Evolutionary conservation across 2,329 filamentous ascomycete genomes (phyloP), one percentile per base, ranked within the genome.

Genomic region (Davidsoniella virescens): DNA sequence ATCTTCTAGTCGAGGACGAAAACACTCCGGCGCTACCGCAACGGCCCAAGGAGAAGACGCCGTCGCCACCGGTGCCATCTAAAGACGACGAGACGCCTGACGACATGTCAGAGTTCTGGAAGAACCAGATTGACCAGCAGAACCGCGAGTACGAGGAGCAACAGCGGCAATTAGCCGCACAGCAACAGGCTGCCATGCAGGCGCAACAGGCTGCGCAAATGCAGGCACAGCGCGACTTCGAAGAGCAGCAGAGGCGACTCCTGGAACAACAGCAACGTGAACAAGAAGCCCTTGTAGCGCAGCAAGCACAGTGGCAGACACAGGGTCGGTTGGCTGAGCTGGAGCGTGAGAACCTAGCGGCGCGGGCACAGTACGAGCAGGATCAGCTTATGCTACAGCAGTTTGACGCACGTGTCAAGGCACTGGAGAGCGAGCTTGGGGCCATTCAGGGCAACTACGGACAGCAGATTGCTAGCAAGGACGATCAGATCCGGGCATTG

Each of bases 101-200:
- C 60, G 87, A 94, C 45, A 96, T 98, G 61, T 86, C 86, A 48
- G 92, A 98, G 59, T 98, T 98, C 65, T 98, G 92, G 92, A 93
- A 93, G 67, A 85, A 79, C 57, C 88, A 96, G 64, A 77, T 94
- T 54, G 83, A 84, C 56, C 77, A 87, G 33, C 87, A 95, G 63
- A 93, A 96, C 63, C 80, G 87, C 57, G 87, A 94, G 63, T 98
- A 93, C 60, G 92, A 93, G 61, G 87, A 88, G 44, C 90, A 98
- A 65, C 92, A 98, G 67, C 77, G 82, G 37, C 80, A 92, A 14
- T 67, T 98, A 43, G 84, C 93, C 60, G 82, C 90, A 57, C 85
- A 90, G 56, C 90, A 88, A 68, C 82, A 88, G 56, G 78, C 85
- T 9, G 80, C 87, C 55, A 77, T 92, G 49, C 73, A 80, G 49